phyloP scores from a whole-genome alignment of 2,329 filamentous ascomycete genomes.

The Thermothelomyces thermophilus region DNA sequence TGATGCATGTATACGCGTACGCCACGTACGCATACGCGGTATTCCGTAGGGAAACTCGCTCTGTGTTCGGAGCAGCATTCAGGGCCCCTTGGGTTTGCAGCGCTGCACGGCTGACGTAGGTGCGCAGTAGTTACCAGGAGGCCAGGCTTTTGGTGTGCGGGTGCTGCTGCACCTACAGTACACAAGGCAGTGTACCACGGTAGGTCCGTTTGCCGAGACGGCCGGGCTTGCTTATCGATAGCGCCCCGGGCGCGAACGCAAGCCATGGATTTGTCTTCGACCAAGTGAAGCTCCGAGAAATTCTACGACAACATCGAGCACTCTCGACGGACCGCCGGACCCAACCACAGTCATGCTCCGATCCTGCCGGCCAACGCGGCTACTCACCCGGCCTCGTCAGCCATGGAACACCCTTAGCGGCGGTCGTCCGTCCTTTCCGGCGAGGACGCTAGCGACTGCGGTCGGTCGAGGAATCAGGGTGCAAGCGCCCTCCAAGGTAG shows the following conservation, averaged over 20 bases:
- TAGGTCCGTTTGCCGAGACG: neutral
- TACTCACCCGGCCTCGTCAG: constrained; percentile 16
- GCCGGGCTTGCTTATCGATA: constrained; percentile 5
- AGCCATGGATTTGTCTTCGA: constrained; percentile 3
- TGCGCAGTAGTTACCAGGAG: too few relatives aligned
- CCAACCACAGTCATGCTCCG: constrained; percentile 23
- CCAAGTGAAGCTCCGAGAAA: neutral
- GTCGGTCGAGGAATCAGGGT: neutral
- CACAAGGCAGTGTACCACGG: too few relatives aligned
- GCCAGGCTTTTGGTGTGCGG: too few relatives aligned
- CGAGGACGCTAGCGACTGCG: constrained; percentile 17
- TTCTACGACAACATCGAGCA: constrained; percentile 6
- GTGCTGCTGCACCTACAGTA: too few relatives aligned
- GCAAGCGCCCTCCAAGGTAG: constrained; percentile 3
- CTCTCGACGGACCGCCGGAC: constrained; percentile 5
- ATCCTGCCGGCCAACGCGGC: constrained; percentile 22
- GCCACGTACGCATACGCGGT: too few relatives aligned
- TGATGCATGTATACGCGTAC: too few relatives aligned
- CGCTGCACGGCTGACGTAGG: too few relatives aligned
- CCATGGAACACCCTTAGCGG: constrained; percentile 12
- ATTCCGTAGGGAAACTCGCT: too few relatives aligned
- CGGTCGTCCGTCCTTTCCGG: neutral
- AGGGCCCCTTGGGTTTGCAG: too few relatives aligned
- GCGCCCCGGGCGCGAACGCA: neutral
- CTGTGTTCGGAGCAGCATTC: too few relatives aligned